Evolutionary conservation across 768 basidiomycete species (phyloP).

Genomic region (Serendipita sp.): DNA sequence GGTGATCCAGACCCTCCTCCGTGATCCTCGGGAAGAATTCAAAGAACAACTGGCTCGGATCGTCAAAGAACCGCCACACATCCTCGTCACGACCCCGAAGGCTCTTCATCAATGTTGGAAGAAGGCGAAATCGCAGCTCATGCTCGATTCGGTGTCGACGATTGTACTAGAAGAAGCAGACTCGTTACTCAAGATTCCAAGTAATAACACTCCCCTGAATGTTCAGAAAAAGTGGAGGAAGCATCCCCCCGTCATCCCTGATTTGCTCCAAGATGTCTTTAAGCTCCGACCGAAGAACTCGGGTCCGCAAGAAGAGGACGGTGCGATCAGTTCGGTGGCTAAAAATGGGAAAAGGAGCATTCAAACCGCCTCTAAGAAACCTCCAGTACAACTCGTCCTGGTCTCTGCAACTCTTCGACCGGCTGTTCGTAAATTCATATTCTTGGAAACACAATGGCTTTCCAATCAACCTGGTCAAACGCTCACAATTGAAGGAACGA

Average conservation of each 20-base stretch:
- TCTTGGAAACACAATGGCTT: constrained; percentile 45
- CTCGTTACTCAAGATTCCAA: constrained; percentile 43
- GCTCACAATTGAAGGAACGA: background rate
- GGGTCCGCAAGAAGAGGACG: constrained; percentile 6
- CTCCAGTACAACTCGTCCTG: constrained; percentile 44
- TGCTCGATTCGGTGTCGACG: constrained; percentile 32
- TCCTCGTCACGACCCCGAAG: constrained; percentile 59
- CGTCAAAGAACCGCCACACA: constrained; percentile 41
- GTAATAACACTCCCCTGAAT: constrained; percentile 26
- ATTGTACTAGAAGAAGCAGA: constrained; percentile 68
- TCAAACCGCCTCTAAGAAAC: too few species aligned
- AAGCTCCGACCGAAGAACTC: constrained; percentile 20
- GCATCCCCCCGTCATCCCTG: constrained; percentile 45
- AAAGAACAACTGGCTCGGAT: constrained; percentile 19
- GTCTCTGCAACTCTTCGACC: constrained; percentile 55
- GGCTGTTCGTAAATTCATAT: constrained; percentile 37
- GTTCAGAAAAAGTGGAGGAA: constrained; percentile 25
- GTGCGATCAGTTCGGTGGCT: too few species aligned
- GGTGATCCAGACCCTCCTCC: background rate
- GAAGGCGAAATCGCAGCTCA: constrained; percentile 26
- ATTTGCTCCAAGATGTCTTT: constrained; percentile 45
- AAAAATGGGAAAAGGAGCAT: too few species aligned
- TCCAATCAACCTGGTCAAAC: background rate
- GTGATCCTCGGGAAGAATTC: constrained; percentile 15
- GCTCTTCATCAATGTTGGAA: constrained; percentile 43